Percentiles rank a stretch among this genome's conserved stretches.
phyloP scores from a whole-genome alignment of 176 grass and related monocot species.

The Calamus simplicifolius region DNA sequence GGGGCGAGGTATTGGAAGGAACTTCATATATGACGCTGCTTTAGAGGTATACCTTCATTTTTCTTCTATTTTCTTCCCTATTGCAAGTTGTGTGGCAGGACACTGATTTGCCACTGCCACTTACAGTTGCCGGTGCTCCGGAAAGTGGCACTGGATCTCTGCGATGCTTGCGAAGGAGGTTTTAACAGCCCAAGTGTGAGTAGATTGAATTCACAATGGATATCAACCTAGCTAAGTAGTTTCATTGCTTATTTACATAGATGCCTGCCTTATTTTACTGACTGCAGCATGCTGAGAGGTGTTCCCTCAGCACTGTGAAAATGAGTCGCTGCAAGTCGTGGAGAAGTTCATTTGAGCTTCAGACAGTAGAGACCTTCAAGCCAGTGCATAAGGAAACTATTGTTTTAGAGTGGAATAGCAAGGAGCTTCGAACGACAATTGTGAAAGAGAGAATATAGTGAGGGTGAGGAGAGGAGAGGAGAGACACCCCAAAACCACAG shows the following conservation, averaged over 20 bases:
- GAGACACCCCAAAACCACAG: no score
- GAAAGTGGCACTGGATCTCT: conserved; percentile 62
- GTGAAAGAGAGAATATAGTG: conserved; percentile 47
- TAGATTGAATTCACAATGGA: neutral
- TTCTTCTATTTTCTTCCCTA: neutral
- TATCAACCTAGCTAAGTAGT: neutral
- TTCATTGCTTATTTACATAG: neutral
- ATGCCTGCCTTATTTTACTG: neutral
- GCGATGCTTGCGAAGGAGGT: conserved; percentile 64
- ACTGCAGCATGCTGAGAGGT: conserved; percentile 27
- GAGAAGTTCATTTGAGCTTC: conserved; percentile 31
- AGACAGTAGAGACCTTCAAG: conserved; percentile 19
- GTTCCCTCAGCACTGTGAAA: conserved; percentile 35
- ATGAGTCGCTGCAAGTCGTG: conserved; percentile 64
- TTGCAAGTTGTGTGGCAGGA: neutral
- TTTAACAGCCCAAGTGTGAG: conserved; percentile 64
- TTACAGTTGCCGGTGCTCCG: conserved; percentile 52
- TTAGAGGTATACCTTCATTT: conserved; percentile 30
- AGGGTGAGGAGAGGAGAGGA: no score
- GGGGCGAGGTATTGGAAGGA: conserved; percentile 65
- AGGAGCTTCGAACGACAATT: conserved; percentile 36
- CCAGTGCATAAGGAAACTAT: conserved; percentile 67
- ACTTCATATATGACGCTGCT: conserved; percentile 44
- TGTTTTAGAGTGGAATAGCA: conserved; percentile 60
- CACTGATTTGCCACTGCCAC: neutral